A percentile compares a stretch with the other conserved stretches of the same genome.
Conservation (phyloP, 148 eudicot species). For the Rhododendron ferrugineum region DNA sequence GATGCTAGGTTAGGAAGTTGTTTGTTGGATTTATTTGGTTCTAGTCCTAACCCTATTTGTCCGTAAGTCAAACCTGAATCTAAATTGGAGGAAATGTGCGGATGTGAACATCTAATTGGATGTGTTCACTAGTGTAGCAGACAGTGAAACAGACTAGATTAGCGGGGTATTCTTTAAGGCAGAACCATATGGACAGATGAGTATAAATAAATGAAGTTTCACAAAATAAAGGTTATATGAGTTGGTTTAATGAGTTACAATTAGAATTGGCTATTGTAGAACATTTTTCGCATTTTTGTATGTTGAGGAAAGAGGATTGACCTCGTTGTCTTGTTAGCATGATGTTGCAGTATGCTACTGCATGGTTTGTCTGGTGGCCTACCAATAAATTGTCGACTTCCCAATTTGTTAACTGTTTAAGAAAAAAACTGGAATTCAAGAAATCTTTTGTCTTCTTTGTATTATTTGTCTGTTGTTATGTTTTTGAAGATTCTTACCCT, state of each 20-base stretch:
- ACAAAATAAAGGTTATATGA: neutral
- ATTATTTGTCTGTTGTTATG: neutral
- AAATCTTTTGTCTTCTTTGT: neutral
- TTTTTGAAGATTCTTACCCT: neutral
- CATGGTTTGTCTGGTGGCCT: neutral
- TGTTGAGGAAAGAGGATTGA: neutral
- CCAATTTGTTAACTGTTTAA: neutral
- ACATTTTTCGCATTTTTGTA: neutral
- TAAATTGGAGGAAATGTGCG: neutral
- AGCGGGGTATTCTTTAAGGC: neutral
- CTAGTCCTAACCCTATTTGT: neutral
- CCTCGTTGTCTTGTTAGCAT: neutral
- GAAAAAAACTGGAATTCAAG: neutral
- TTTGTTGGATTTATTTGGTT: neutral
- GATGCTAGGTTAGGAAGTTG: neutral
- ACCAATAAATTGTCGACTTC: neutral
- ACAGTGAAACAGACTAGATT: neutral
- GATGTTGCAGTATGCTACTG: neutral
- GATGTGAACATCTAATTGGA: neutral
- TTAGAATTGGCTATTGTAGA: neutral
- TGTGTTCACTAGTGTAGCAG: neutral
- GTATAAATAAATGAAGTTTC: neutral
- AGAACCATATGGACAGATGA: neutral
- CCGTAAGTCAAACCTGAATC: neutral
- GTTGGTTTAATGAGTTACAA: neutral